These are phyloP conservation scores for Diaporthe vexans DNA, from an alignment of 2,329 filamentous ascomycete genomes.

Conservation along the genomic window DNA sequence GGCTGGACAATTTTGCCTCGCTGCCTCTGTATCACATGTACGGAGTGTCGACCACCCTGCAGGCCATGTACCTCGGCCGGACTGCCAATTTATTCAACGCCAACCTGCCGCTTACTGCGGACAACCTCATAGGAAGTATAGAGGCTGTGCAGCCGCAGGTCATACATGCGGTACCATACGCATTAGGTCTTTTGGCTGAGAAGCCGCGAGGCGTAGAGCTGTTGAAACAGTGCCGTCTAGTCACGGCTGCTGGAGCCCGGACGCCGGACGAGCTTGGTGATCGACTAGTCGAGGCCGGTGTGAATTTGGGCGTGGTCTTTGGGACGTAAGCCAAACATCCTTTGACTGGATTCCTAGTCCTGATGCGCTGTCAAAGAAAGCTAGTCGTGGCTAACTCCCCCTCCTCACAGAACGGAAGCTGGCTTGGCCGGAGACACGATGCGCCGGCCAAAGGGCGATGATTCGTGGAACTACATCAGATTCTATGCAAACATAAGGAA, in stretches of 20 bases:
- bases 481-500: conserved; percentile 53
- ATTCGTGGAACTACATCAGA: conserved; percentile 58
- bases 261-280: conserved; percentile 59
- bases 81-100: conserved; percentile 58
- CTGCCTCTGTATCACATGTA: conserved; percentile 61
- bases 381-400: conserved; percentile 39
- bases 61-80: conserved; percentile 59
- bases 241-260: conserved; percentile 56
- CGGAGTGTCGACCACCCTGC: conserved; percentile 56
- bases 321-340: conserved; percentile 44
- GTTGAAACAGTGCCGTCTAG: conserved; percentile 54
- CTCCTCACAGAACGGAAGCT: conserved; percentile 54
- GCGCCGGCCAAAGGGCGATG: conserved; percentile 52
- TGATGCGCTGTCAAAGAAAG: no score
- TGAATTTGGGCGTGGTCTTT: conserved; percentile 56
- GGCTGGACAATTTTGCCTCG: conserved; percentile 57
- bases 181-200: conserved; percentile 56
- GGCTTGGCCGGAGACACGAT: conserved; percentile 59
- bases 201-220: conserved; percentile 52
- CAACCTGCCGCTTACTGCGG: conserved; percentile 54
- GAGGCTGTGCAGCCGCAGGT: conserved; percentile 54
- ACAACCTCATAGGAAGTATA: conserved; percentile 52
- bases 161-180: conserved; percentile 57
- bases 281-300: conserved; percentile 52
- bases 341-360: conserved; percentile 49